Base-by-base conservation (phyloP, 2,329 filamentous ascomycete genomes). In the Colletotrichum sp. region DNA sequence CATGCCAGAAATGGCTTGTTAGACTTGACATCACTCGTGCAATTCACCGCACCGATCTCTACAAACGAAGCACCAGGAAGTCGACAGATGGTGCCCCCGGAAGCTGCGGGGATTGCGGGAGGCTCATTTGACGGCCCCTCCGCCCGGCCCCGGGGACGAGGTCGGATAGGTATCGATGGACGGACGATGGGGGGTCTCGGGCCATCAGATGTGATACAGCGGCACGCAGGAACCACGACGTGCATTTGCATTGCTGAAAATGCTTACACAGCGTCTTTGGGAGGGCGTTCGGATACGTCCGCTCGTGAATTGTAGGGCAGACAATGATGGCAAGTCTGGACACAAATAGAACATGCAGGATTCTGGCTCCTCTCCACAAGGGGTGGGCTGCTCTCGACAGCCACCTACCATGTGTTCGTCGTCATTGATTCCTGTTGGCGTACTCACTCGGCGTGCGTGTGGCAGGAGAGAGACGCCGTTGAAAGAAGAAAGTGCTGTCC, bases 141-240 rank as follows among this genome's bases (percentile, higher is more conserved):
- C 21, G 21, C 32, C 34, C 32, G 21, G 61, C 21, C 34, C 34
- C 32, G 34, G 43, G 43, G 43, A 24, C 6, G n/a, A 52, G 43
- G n/a, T 21, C 43, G 43, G 10, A 21, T 52, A 21, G 10, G 43
- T 48, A 52, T 48, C 10, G 43, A 21, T 48, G n/a, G 43, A 48
- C n/a, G 43, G 43, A 48, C 10, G n/a, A 21, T 13, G n/a, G n/a
- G 6, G n/a, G 43, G 43, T 21, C 43, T 52, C 43, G 43, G 43
- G 43, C 43, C 43, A 52, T 52, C 43, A 58, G 24, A 63, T 63
- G 61, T 43, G 34, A 63, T 63, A 63, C 61, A 43, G 61, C 14
- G 24, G 26, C 34, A 63, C 34, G 61, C 61, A 63, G 34, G 61
- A 63, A 63, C 34, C 34, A 63, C 3, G 16, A 2, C 13, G 24